Conservation (phyloP, 129 eudicot species). For the Flaveria ramosissima region DNA sequence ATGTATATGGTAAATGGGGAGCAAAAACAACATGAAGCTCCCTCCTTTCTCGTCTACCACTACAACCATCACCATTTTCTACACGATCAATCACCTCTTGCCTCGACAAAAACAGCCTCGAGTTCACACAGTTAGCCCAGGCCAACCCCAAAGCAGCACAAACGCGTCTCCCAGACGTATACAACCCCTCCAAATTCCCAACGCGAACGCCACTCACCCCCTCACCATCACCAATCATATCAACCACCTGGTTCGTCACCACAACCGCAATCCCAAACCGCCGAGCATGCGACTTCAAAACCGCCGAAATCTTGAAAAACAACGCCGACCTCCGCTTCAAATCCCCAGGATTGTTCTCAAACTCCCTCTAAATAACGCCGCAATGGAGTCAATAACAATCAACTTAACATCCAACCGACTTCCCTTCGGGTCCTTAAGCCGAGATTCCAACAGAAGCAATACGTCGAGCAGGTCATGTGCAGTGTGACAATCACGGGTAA, state of each 20-base stretch:
- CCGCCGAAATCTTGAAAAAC: constrained; percentile 61
- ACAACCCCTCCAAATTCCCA: constrained; percentile 65
- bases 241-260: constrained; percentile 86
- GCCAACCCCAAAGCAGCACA: constrained; percentile 86
- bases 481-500: constrained; percentile 45
- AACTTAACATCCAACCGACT: constrained; percentile 48
- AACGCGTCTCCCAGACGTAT: constrained; percentile 78
- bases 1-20: constrained; percentile 80
- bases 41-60: constrained; percentile 48
- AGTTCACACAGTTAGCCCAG: constrained; percentile 89
- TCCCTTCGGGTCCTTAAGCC: constrained; percentile 27
- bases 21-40: constrained; percentile 77
- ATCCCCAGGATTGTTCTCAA: constrained; percentile 57
- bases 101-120: constrained; percentile 68
- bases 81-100: constrained; percentile 45
- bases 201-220: constrained; percentile 48
- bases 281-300: constrained; percentile 52
- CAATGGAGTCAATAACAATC: constrained; percentile 80
- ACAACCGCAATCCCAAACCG: constrained; percentile 75
- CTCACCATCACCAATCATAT: constrained; percentile 46
- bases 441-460: constrained; percentile 52
- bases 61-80: constrained; percentile 24
- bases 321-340: constrained; percentile 54
- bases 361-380: constrained; percentile 82
- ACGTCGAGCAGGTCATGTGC: constrained; percentile 81